Percentiles rank a stretch among this genome's conserved stretches.
These are phyloP conservation scores for Acanthamoeba pearcei DNA, from an alignment of 208 protist genomes.

Conservation along the genomic window DNA sequence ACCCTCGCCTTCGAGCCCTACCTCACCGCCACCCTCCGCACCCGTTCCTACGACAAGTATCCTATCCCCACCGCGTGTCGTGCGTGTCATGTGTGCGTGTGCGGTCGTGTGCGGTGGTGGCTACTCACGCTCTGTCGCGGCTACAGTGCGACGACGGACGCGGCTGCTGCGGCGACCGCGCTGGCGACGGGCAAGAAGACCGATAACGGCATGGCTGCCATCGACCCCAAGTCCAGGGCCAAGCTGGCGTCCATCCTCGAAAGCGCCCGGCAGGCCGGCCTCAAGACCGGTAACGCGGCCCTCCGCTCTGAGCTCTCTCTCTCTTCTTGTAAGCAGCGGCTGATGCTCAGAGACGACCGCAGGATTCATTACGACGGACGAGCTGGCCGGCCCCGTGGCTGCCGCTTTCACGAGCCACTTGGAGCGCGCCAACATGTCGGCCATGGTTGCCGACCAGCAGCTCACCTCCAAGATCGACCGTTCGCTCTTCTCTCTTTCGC, in stretches of 20 bases:
- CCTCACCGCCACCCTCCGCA: conserved; percentile 36
- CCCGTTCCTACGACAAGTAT: neutral
- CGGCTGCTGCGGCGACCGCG: conserved; percentile 33
- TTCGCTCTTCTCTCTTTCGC: neutral
- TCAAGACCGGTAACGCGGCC: conserved; percentile 42
- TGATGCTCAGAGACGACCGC: neutral
- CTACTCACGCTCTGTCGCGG: neutral
- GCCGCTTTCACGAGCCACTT: conserved; percentile 33
- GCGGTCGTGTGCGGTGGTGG: neutral
- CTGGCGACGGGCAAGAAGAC: conserved; percentile 54
- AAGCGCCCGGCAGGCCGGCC: conserved; percentile 6
- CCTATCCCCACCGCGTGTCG: neutral
- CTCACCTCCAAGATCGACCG: conserved; percentile 19
- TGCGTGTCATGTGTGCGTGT: neutral
- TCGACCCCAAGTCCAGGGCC: neutral
- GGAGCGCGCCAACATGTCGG: neutral
- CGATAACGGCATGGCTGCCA: conserved; percentile 6
- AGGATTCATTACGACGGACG: conserved; percentile 31
- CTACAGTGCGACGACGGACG: neutral
- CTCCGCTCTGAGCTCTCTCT: neutral
- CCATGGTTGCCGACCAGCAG: neutral
- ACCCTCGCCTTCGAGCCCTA: conserved; percentile 44
- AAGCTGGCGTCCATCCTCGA: neutral
- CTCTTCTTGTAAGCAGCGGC: neutral
- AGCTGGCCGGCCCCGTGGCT: conserved; percentile 18